Conservation (phyloP, 129 eudicot species). For the Lonicera japonica region DNA sequence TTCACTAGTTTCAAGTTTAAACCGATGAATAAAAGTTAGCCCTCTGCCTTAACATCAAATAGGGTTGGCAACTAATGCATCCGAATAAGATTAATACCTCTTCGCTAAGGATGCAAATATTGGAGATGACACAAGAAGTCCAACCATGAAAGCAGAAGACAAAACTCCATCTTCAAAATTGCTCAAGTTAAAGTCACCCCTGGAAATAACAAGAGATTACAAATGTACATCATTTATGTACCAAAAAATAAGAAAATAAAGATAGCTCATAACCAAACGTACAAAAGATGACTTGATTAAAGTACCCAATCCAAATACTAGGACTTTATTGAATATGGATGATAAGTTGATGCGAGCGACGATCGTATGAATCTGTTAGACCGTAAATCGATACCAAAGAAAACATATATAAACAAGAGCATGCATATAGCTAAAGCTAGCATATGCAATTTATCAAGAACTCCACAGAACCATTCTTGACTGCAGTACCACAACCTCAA, state of each 20-base stretch:
- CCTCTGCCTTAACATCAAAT: neutral
- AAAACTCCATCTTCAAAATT: slow-evolving; percentile 85
- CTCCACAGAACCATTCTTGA: too few relatives aligned
- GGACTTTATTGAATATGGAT: neutral
- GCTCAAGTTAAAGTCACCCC: slow-evolving; percentile 77
- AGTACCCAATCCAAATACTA: neutral
- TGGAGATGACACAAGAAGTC: slow-evolving; percentile 89
- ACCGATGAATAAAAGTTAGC: neutral
- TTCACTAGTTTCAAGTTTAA: too few relatives aligned
- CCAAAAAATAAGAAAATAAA: neutral
- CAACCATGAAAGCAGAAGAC: slow-evolving; percentile 98
- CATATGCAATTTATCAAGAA: too few relatives aligned
- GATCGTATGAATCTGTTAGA: too few relatives aligned
- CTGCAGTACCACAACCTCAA: neutral
- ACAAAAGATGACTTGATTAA: neutral
- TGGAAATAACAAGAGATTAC: slow-evolving; percentile 10
- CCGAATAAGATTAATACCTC: slow-evolving; percentile 41
- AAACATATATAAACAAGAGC: too few relatives aligned
- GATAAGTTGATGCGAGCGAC: too few relatives aligned
- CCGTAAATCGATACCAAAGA: too few relatives aligned
- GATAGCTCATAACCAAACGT: neutral
- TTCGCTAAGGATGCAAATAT: slow-evolving; percentile 86
- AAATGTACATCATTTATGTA: too few relatives aligned
- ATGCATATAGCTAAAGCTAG: too few relatives aligned
- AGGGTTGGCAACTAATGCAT: slow-evolving; percentile 1